Base-by-base conservation (phyloP, 2,329 filamentous ascomycete species). In the Botryosphaeria dothidea region DNA sequence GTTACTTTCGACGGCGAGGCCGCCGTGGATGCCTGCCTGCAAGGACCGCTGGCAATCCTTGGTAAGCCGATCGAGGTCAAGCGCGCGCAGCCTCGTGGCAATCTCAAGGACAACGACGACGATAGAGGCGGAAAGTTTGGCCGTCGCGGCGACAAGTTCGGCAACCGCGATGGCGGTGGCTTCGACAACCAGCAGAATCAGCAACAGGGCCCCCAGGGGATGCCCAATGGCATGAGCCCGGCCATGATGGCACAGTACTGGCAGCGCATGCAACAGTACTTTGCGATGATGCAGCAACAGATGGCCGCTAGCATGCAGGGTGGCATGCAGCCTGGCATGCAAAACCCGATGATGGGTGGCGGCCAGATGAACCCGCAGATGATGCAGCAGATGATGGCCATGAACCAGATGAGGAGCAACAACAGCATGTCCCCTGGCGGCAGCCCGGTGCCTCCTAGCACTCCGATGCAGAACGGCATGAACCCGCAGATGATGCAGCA, bases 191-290 rank as follows among this genome's bases (percentile, higher is more conserved):
- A 86, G 67, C 80, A 84, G 48, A 77, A 78, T 66, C 79, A 80
- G 66, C 78, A 78, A 57, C 81, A 81, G 64, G 68, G 66, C 17
- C 64, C 76, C 68, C 77, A 75, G 65, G 73, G 70, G 56, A 71
- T 67, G 31, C 51, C 51, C 8, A 78, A 81, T 73, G 90, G 90
- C 68, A 96, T 98, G 91, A 96, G 92, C 21, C 94, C 94, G 0
- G 93, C 97, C 73, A 90, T 96, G 83, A 97, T 98, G 93, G 95
- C 95, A 2, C 93, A 97, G 77, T 97, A 98, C 80, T 96, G 95
- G 88, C 92, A 97, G 77, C 88, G 93, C 54, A 98, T 99, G 94
- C 95, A 99, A 79, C 92, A 97, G 76, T 97, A 96, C 79, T 96
- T 97, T 78, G 85, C 90, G 65, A 89, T 97, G 86, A 95, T 97